Evolutionary conservation across 495 filamentous ascomycete genomes (phyloP).

Genomic region (Aspergillus panamensis): DNA sequence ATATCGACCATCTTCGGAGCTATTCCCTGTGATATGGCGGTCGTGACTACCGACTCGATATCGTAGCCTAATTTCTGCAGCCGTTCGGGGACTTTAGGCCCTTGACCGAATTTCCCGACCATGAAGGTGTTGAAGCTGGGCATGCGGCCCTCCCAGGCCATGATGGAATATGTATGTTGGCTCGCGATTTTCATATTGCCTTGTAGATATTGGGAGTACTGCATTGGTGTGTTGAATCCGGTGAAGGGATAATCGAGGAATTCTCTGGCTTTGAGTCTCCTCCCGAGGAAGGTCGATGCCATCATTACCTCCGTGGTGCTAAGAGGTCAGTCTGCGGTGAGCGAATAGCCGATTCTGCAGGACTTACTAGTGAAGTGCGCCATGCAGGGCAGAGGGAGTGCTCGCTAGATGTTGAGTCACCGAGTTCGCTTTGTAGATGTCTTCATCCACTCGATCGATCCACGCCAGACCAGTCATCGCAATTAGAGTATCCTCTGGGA

Average conservation of each 20-base stretch:
- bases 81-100: conserved; percentile 31
- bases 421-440: conserved; percentile 30
- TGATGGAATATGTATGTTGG: conserved; percentile 38
- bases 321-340: neutral
- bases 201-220: conserved; percentile 35
- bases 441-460: conserved; percentile 28
- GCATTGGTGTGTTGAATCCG: conserved; percentile 32
- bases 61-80: conserved; percentile 30
- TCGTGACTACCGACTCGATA: conserved; percentile 11
- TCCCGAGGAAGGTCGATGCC: conserved; percentile 35
- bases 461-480: conserved; percentile 37
- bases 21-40: conserved; percentile 15
- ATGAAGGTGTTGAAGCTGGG: conserved; percentile 43
- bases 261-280: conserved; percentile 29
- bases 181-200: conserved; percentile 28
- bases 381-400: conserved; percentile 36
- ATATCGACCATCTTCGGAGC: conserved; percentile 49
- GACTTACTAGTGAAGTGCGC: conserved; percentile 39
- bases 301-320: conserved; percentile 39
- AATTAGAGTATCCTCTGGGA: conserved; percentile 35
- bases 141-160: conserved; percentile 38
- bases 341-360: neutral
- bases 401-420: conserved; percentile 34
- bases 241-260: conserved; percentile 37
- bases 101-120: conserved; percentile 38